Percentiles rank a stretch among this genome's conserved stretches.
Evolutionary conservation across 805 yeast species (phyloP).

Genomic region (Dipodascus albidus): DNA sequence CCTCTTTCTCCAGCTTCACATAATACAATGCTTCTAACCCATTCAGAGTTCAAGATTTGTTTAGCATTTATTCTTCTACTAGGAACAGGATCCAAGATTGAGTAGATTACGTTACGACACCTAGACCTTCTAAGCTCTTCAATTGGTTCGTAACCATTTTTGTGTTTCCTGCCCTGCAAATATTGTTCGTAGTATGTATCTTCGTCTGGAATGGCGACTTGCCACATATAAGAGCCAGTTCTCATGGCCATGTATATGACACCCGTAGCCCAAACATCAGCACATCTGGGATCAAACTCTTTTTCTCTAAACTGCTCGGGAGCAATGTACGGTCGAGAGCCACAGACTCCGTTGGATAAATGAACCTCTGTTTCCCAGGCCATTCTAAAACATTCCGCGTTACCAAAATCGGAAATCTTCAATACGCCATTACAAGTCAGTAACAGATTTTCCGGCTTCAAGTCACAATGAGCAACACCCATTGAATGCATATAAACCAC

Average conservation of each 20-base stretch:
- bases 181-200: slow-evolving; percentile 77
- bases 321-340: slow-evolving; percentile 84
- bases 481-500: slow-evolving; percentile 76
- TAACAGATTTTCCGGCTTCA: slow-evolving; percentile 79
- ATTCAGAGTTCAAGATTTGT: slow-evolving; percentile 83
- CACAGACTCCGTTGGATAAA: slow-evolving; percentile 62
- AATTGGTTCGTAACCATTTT: slow-evolving; percentile 84
- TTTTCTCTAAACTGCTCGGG: slow-evolving; percentile 67
- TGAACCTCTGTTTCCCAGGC: slow-evolving; percentile 77
- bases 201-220: slow-evolving; percentile 55
- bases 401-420: slow-evolving; percentile 79
- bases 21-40: slow-evolving; percentile 83
- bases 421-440: slow-evolving; percentile 55
- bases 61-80: slow-evolving; percentile 75
- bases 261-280: slow-evolving; percentile 87
- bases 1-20: slow-evolving; percentile 56
- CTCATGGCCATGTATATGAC: slow-evolving; percentile 69
- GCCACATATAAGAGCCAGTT: slow-evolving; percentile 91
- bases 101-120: slow-evolving; percentile 86
- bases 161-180: slow-evolving; percentile 65
- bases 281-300: slow-evolving; percentile 63
- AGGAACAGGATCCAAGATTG: slow-evolving; percentile 88
- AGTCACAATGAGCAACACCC: slow-evolving; percentile 90
- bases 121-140: slow-evolving; percentile 75
- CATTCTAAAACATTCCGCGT: slow-evolving; percentile 80